Base-by-base conservation (phyloP, 1,284 basidiomycete species). In the Ceratobasidium papillatum region DNA sequence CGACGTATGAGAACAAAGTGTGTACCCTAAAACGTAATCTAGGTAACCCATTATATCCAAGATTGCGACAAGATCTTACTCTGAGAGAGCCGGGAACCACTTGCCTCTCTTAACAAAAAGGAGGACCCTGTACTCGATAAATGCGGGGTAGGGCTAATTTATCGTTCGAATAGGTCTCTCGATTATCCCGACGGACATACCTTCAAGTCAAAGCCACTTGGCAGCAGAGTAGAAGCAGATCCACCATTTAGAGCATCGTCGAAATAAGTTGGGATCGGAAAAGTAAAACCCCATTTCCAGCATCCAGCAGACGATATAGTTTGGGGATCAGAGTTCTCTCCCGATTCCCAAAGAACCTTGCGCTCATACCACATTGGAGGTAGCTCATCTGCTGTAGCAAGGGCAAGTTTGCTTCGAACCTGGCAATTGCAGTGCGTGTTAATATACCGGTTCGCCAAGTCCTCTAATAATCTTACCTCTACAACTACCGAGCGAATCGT, bases 401-500 rank as follows among this genome's bases (percentile, higher is more conserved):
- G 36, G 0, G 17, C 49, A 2, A 69, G 38, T 43, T 41, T 54
- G 25, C 65, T 27, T 17, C 38, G 34, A 12, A 69, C 65, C 65
- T 69, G 41, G 1, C 9, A n/a, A 41, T n/a, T 51, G 14, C 25
- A 58, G 12, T 25, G 36, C n/a, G 14, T 27, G 22, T 25, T 25
- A 43, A 9, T 66, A 14, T 1, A 25, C 34, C 9, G 1, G n/a
- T 2, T 52, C 36, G 51, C 25, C 17, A 14, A 36, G 36, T 8
- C 2, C 12, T 30, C 22, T 43, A 27, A 41, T 12, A 7, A 8
- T 0, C 65, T 45, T 22, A 69, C 65, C 65, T 69, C 65, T 2
- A 69, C 36, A 9, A 69, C 65, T 11, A 69, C 51, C 3, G 65
- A 69, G n/a, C 65, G 65, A 58, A 69, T 56, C 3, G 65, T 69